phyloP scores from a whole-genome alignment of 163 green algal species.

The Botryococcus braunii region DNA sequence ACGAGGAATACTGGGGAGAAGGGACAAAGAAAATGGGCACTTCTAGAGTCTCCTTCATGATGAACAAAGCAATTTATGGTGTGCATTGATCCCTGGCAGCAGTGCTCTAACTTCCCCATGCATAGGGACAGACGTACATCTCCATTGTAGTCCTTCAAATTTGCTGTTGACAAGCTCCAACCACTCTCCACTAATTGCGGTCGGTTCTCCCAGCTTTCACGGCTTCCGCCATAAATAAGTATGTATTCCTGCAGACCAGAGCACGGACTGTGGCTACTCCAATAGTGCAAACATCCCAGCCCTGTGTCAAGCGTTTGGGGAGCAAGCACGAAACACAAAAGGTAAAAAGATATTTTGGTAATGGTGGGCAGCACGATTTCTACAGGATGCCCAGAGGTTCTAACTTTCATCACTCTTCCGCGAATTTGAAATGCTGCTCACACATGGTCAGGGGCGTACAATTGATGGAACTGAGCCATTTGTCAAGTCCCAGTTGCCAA shows the following conservation, averaged over 20 bases:
- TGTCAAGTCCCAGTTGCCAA: slow-evolving; percentile 23
- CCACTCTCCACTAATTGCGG: slow-evolving; percentile 14
- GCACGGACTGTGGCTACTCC: neutral
- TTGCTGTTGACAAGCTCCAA: slow-evolving; percentile 18
- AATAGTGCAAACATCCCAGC: neutral
- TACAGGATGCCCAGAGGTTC: neutral
- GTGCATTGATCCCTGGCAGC: too few relatives aligned
- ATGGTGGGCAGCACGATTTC: neutral
- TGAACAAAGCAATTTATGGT: too few relatives aligned
- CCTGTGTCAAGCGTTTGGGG: neutral
- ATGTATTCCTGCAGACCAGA: slow-evolving; percentile 17
- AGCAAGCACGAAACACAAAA: neutral
- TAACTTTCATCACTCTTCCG: neutral
- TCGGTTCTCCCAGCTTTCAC: slow-evolving; percentile 10
- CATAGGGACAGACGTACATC: too few relatives aligned
- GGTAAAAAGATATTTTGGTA: neutral
- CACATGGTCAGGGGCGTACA: neutral
- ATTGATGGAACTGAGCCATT: slow-evolving; percentile 14
- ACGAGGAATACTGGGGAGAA: too few relatives aligned
- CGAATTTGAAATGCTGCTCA: neutral
- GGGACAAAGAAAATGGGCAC: too few relatives aligned
- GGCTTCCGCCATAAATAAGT: slow-evolving; percentile 15
- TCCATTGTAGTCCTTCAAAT: slow-evolving; percentile 9
- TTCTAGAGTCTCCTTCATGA: too few relatives aligned
- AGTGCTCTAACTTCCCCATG: too few relatives aligned